These are phyloP conservation scores for Curvularia sp. DNA, from an alignment of 2,329 filamentous ascomycete genomes.

Conservation along the genomic window DNA sequence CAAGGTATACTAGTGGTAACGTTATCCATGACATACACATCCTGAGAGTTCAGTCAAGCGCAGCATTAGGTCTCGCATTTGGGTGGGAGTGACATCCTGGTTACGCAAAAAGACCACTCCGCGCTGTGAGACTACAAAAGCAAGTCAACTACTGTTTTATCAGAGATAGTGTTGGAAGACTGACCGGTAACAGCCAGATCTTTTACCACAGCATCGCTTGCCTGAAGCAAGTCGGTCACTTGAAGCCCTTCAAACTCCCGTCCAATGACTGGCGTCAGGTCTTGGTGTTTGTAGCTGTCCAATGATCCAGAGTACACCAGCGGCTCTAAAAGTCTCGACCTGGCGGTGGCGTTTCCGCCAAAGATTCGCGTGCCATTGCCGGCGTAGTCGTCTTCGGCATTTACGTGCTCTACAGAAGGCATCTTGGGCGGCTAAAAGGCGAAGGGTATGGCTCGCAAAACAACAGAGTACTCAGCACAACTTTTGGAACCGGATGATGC, in stretches of 20 bases:
- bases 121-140: constrained; percentile 66
- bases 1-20: background rate
- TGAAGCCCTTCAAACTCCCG: constrained; percentile 55
- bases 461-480: background rate
- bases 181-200: constrained; percentile 66
- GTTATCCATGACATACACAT: constrained; percentile 54
- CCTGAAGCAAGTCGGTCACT: constrained; percentile 41
- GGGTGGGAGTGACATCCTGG: constrained; percentile 63
- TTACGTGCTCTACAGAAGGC: constrained; percentile 33
- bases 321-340: constrained; percentile 31
- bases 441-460: background rate
- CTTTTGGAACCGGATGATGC: background rate
- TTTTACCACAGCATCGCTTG: constrained; percentile 48
- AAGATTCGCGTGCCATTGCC: constrained; percentile 17
- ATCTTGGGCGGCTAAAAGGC: constrained; percentile 16
- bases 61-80: constrained; percentile 69
- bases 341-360: constrained; percentile 34
- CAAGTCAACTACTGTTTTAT: background rate
- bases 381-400: constrained; percentile 10
- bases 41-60: constrained; percentile 67
- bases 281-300: constrained; percentile 40
- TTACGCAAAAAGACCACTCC: constrained; percentile 75
- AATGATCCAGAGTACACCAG: constrained; percentile 36
- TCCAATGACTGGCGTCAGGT: constrained; percentile 61
- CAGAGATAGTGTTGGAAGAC: background rate